These are phyloP conservation scores for Hemisphaericaspora nanyangensis DNA, from an alignment of 805 yeast genomes.

Conservation along the genomic window DNA sequence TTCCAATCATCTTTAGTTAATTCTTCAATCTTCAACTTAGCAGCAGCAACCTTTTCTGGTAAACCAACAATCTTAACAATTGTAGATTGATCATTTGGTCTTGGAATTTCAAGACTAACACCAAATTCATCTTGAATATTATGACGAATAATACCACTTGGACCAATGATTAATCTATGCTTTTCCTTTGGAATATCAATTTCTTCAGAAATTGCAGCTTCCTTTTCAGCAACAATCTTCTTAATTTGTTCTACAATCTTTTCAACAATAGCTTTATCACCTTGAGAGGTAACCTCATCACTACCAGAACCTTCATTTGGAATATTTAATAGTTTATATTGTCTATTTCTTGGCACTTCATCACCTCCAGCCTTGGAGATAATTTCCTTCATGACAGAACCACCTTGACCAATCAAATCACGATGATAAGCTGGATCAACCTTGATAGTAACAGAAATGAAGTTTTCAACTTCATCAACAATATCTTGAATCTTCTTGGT, in stretches of 20 bases:
- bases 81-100: slow-evolving; percentile 47
- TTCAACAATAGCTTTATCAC: slow-evolving; percentile 71
- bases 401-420: slow-evolving; percentile 74
- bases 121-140: slow-evolving; percentile 65
- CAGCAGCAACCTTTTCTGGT: slow-evolving; percentile 61
- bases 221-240: slow-evolving; percentile 59
- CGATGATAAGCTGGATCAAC: slow-evolving; percentile 76
- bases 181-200: slow-evolving; percentile 64
- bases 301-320: slow-evolving; percentile 67
- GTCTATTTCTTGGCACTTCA: slow-evolving; percentile 42
- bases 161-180: slow-evolving; percentile 76
- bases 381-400: slow-evolving; percentile 69
- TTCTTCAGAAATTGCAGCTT: slow-evolving; percentile 51
- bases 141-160: slow-evolving; percentile 73
- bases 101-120: slow-evolving; percentile 67
- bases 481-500: slow-evolving; percentile 56
- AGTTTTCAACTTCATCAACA: slow-evolving; percentile 62
- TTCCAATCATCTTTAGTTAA: slow-evolving; percentile 60
- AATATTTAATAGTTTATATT: slow-evolving; percentile 56
- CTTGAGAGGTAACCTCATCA: slow-evolving; percentile 59
- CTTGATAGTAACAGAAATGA: slow-evolving; percentile 50
- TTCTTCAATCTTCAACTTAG: slow-evolving; percentile 57
- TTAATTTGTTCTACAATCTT: slow-evolving; percentile 61
- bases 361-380: slow-evolving; percentile 74
- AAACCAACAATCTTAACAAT: slow-evolving; percentile 58